Conservation (phyloP, 352 stramenopile genomes). For the Elongisporangium undulatum region DNA sequence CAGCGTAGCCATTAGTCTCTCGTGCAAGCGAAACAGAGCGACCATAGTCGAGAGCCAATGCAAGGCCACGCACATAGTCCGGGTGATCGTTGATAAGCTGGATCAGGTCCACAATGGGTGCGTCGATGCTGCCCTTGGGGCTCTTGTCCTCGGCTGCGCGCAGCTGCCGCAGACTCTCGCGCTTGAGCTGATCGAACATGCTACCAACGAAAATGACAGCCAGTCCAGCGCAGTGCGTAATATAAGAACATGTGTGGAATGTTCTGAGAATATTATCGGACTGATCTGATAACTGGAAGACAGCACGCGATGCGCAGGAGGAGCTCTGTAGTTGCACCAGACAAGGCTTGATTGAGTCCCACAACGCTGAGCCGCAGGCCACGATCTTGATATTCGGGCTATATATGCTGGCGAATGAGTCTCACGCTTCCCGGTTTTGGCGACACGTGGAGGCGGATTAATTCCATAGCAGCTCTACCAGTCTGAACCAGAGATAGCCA, state of each 20-base stretch:
- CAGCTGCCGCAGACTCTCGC: slow-evolving; percentile 82
- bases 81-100: slow-evolving; percentile 77
- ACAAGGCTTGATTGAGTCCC: no score
- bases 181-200: slow-evolving; percentile 84
- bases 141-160: slow-evolving; percentile 84
- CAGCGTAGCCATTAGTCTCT: not conserved
- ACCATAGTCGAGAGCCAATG: not conserved
- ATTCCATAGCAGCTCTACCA: no score
- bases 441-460: no score
- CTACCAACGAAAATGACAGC: not conserved
- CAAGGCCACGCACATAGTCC: slow-evolving; percentile 59
- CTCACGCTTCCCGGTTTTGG: no score
- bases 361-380: no score
- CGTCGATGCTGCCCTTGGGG: slow-evolving; percentile 89
- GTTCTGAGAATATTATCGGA: not conserved
- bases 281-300: no score
- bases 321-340: no score
- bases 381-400: no score
- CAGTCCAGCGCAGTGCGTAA: not conserved
- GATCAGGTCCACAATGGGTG: slow-evolving; percentile 87
- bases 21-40: not conserved
- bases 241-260: not conserved
- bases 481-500: no score
- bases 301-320: no score
- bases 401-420: no score